Evolutionary conservation across 2,329 filamentous ascomycete genomes (phyloP), one percentile per base, ranked within the genome.

Genomic region (Alternaria longipes): DNA sequence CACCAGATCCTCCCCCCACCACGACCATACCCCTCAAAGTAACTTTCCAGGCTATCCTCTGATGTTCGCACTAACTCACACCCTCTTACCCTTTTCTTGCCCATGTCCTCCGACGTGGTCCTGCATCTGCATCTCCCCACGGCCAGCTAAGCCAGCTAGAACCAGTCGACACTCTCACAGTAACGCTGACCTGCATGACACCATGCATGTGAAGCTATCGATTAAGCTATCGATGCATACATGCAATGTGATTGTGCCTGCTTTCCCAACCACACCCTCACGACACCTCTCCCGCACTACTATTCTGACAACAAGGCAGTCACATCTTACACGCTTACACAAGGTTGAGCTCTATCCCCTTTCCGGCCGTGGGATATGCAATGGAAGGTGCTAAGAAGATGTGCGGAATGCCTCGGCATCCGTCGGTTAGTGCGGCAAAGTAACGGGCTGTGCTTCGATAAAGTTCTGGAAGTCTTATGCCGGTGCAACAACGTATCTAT

Each of bases 341-440:
- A 40, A 12, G 22, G n/a, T 12, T 8, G 1, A 8, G 2, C 52
- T 7, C 26, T 20, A 47, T 24, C 49, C 56, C 28, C 8, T 24
- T 38, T 52, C 54, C 38, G 41, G 56, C 51, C 64, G 67, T 72
- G 68, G 63, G 70, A 62, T 65, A 71, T 67, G 63, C 67, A 63
- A 63, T 68, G 53, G 67, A 69, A 71, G 64, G 62, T 68, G 51
- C 38, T 42, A 36, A 61, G 59, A 67, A 68, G 59, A 49, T 14
- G 26, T 49, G 60, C 68, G 64, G 70, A 65, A 67, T 68, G 52
- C 50, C 54, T 57, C 69, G 70, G 69, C 54, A 70, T 67, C 32
- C 38, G 9, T 51, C 60, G 60, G 60, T 26, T 53, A 28, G 32
- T 44, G 62, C 62, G 56, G 64, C 54, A 51, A 45, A 54, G 49